phyloP scores from a whole-genome alignment of 352 stramenopile genomes.

The Phytophthora europaea region DNA sequence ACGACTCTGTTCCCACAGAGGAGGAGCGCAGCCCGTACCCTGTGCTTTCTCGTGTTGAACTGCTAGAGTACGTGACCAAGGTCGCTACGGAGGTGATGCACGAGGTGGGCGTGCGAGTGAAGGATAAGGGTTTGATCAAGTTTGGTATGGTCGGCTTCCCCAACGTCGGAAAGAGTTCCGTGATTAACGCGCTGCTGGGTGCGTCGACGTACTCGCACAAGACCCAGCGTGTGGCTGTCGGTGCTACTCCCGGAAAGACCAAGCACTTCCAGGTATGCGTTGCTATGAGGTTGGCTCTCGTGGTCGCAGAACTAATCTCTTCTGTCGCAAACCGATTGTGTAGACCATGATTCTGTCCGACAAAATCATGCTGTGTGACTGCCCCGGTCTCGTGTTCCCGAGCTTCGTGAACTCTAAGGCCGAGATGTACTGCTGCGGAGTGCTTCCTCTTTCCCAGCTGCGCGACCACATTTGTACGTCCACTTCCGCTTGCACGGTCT shows the following conservation, averaged over 20 bases:
- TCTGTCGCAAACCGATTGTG: constrained; percentile 9
- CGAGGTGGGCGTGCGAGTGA: constrained; percentile 72
- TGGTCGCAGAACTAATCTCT: not conserved
- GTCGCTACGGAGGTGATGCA: constrained; percentile 67
- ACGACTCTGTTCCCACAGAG: not conserved
- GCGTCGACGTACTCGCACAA: constrained; percentile 96
- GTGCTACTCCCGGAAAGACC: constrained; percentile 99
- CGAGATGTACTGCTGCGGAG: constrained; percentile 99
- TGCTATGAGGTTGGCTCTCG: not conserved
- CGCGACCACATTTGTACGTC: constrained; percentile 92
- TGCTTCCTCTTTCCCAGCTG: constrained; percentile 99
- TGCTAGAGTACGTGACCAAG: constrained; percentile 76
- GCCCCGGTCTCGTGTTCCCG: constrained; percentile 99
- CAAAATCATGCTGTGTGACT: constrained; percentile 99
- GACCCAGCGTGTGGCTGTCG: constrained; percentile 97
- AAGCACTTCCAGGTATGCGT: constrained; percentile 98
- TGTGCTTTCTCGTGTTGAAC: constrained; percentile 76
- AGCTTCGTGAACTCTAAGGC: constrained; percentile 99
- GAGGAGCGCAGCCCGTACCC: constrained; percentile 51
- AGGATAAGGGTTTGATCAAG: constrained; percentile 89
- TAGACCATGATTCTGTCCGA: constrained; percentile 97
- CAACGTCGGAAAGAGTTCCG: constrained; percentile 99
- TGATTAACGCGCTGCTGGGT: constrained; percentile 99
- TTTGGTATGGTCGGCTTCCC: constrained; percentile 99
- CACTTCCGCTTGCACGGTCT: not conserved